Base-by-base conservation (phyloP, 164 flowering plant species). In the Hamamelis virginiana region DNA sequence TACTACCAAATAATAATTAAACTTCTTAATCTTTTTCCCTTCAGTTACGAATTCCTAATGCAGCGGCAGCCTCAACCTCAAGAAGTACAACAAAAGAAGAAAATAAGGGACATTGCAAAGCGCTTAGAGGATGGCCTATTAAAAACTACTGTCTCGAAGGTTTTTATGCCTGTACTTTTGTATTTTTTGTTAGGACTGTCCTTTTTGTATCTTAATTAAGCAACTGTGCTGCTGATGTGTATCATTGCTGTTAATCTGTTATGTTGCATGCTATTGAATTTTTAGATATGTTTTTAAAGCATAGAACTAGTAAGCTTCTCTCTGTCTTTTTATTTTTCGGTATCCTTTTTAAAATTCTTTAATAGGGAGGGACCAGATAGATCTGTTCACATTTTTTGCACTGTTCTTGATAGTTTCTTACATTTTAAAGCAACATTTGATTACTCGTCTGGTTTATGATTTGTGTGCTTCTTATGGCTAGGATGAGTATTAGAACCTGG, bases 401-500 rank as follows among this genome's bases (percentile, higher is more conserved):
- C 19, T 64, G n/a, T 26, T 22, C 9, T 52, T 62, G 27, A 16
- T 21, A 12, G 19, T 22, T 22, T 9, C 47, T 8, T 26, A n/a
- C 22, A 59, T 47, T 68, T 68, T 26, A 13, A 16, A 5, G 10
- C 45, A 21, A 14, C 13, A 6, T 22, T 26, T 52, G 25, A 12
- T 9, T 43, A 47, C n/a, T 44, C 50, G 1, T 63, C 9, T 64
- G 16, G 46, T 64, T 59, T 72, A 6, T 69, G 14, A 33, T 28
- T 23, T 27, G 60, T 47, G 41, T 1, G 47, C 27, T 23, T 67
- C 1, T 14, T 64, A 15, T 59, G 69, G 12, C 47, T 73, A 96
- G 99, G 99, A 90, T 73, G 99, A 91, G 59, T 93, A 93, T 70
- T 57, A 82, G 87, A 84, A 93, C 75, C 9, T 84, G 80, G 84